Evolutionary conservation across 305 asterid genomes (phyloP).

Genomic region (Fraxinus nigra): DNA sequence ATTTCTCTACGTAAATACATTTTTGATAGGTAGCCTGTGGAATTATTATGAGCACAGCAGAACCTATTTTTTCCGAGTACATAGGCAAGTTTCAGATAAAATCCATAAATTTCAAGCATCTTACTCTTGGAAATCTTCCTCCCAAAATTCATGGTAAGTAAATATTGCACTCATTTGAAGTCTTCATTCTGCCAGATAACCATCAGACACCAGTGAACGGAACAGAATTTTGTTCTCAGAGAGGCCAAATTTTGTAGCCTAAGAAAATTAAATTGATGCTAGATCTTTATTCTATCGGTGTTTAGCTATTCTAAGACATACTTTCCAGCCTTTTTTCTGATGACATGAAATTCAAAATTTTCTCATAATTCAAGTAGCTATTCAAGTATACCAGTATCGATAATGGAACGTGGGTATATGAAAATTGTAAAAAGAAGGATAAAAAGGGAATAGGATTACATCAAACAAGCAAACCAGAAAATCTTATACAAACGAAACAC

Average conservation of each 20-base stretch:
- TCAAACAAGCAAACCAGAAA: not conserved
- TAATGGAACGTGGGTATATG: not conserved
- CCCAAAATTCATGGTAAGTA: slow-evolving; percentile 58
- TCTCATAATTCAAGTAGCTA: not conserved
- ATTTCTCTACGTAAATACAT: slow-evolving; percentile 10
- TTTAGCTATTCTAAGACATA: not conserved
- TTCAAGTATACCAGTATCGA: not conserved
- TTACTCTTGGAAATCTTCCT: slow-evolving; percentile 67
- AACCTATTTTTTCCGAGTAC: slow-evolving; percentile 56
- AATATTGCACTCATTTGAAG: not conserved
- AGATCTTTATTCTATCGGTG: not conserved
- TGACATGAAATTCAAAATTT: not conserved
- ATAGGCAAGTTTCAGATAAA: slow-evolving; percentile 45
- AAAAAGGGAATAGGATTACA: not conserved
- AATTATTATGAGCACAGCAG: slow-evolving; percentile 47
- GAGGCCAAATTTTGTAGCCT: not conserved
- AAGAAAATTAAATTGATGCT: not conserved
- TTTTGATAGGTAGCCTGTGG: slow-evolving; percentile 55
- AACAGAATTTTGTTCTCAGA: not conserved
- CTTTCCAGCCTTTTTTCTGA: not conserved
- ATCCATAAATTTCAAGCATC: slow-evolving; percentile 52
- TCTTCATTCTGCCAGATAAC: not conserved
- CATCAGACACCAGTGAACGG: not conserved
- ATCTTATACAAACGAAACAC: not conserved
- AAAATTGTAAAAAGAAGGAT: not conserved